A percentile compares a stretch with the other conserved stretches of the same genome.
These are phyloP conservation scores for Cryptococcus sp. DNA, from an alignment of 1,284 basidiomycete species.

Conservation along the genomic window DNA sequence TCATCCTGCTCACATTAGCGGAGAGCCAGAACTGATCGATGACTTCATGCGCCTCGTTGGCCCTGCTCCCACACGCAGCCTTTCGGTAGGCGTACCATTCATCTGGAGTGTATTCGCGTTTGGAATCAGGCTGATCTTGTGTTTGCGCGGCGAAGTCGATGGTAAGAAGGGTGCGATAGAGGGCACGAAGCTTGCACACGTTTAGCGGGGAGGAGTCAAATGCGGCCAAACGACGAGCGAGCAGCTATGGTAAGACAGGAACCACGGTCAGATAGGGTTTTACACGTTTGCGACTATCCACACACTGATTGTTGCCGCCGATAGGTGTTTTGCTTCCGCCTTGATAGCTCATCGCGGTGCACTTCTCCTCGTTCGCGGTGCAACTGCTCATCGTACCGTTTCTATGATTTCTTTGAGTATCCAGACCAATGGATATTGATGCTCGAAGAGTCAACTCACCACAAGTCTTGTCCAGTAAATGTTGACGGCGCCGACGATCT, in stretches of 20 bases:
- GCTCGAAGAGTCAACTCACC: conserved; percentile 18
- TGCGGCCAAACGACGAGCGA: conserved; percentile 41
- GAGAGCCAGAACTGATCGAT: conserved; percentile 49
- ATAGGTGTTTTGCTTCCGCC: conserved; percentile 50
- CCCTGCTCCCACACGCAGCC: conserved; percentile 29
- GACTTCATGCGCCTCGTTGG: conserved; percentile 45
- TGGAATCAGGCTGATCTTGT: conserved; percentile 44
- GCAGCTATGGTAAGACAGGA: conserved; percentile 18
- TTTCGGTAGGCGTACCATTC: conserved; percentile 49
- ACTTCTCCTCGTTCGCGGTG: conserved; percentile 42
- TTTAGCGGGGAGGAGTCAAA: conserved; percentile 49
- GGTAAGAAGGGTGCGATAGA: conserved; percentile 50
- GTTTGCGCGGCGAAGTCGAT: conserved; percentile 49
- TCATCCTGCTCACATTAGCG: conserved; percentile 21
- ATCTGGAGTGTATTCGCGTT: conserved; percentile 41
- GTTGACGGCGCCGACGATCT: conserved; percentile 41
- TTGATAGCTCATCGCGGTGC: conserved; percentile 46
- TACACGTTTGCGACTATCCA: neutral
- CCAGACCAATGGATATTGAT: neutral
- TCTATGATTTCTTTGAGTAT: conserved; percentile 12
- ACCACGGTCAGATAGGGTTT: neutral
- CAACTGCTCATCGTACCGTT: conserved; percentile 47
- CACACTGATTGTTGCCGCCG: conserved; percentile 48
- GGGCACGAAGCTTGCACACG: conserved; percentile 42
- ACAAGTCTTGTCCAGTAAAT: conserved; percentile 46